phyloP scores from a whole-genome alignment of 2,329 filamentous ascomycete genomes.

The Penicillium sp. region DNA sequence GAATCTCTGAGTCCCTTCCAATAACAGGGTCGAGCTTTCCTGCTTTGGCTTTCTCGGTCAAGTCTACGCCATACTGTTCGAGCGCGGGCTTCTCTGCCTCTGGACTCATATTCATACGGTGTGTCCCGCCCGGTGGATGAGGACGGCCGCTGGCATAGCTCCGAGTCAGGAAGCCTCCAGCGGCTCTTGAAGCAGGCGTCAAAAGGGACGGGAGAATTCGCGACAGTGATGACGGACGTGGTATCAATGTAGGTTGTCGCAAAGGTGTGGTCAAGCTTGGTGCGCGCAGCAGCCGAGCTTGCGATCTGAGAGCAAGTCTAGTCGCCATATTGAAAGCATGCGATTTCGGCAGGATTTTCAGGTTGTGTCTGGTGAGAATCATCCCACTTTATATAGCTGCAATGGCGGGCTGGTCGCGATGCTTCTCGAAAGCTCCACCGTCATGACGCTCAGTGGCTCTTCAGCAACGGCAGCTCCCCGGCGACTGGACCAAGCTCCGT shows the following conservation, averaged over 20 bases:
- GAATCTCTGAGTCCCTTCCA: slow-evolving; percentile 83
- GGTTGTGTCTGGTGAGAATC: no score
- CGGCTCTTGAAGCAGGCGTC: slow-evolving; percentile 5
- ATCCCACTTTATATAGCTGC: slow-evolving; percentile 8
- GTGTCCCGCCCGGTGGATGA: slow-evolving; percentile 84
- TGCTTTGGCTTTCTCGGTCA: slow-evolving; percentile 75
- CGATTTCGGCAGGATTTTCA: no score
- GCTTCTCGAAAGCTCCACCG: slow-evolving; percentile 37
- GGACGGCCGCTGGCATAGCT: slow-evolving; percentile 59
- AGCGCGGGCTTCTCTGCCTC: slow-evolving; percentile 76
- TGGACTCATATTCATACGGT: slow-evolving; percentile 82
- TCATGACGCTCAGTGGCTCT: slow-evolving; percentile 25
- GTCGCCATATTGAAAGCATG: slow-evolving; percentile 25
- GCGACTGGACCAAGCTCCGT: slow-evolving; percentile 23
- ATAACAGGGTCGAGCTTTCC: slow-evolving; percentile 96
- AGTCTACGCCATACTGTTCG: slow-evolving; percentile 84
- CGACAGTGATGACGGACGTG: slow-evolving; percentile 16
- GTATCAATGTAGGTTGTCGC: slow-evolving; percentile 16
- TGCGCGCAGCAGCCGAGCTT: slow-evolving; percentile 26
- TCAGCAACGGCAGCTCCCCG: slow-evolving; percentile 17
- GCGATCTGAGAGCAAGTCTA: slow-evolving; percentile 26
- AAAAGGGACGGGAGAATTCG: slow-evolving; percentile 14
- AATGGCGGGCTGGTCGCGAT: slow-evolving; percentile 16
- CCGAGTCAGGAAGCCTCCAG: slow-evolving; percentile 19
- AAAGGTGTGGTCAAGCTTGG: slow-evolving; percentile 17